These are phyloP conservation scores for Setaria italica DNA, from an alignment of 202 grass and related monocot genomes.

Conservation along the genomic window DNA sequence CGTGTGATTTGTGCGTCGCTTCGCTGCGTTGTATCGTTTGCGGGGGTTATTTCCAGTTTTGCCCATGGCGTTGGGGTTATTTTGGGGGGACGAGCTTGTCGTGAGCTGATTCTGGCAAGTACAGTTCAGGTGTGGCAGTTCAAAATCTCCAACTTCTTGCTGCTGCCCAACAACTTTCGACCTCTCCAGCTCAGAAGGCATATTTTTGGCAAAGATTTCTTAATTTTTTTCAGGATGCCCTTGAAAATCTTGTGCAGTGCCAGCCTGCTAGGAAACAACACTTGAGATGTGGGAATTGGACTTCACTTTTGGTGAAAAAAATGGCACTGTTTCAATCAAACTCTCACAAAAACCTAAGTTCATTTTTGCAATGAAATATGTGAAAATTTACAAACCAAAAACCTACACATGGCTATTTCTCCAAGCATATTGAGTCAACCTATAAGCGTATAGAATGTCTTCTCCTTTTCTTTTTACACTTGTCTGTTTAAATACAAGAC, in stretches of 20 bases:
- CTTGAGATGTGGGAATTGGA: not conserved
- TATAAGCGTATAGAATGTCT: too few species aligned
- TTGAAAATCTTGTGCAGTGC: not conserved
- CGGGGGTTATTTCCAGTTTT: conserved; percentile 28
- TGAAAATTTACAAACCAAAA: too few species aligned
- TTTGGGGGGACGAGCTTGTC: not conserved
- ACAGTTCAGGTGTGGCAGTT: conserved; percentile 31
- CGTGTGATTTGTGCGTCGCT: conserved; percentile 19
- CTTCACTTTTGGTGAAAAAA: not conserved
- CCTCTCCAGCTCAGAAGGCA: not conserved
- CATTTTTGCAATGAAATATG: not conserved
- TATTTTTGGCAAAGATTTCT: not conserved
- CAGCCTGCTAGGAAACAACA: not conserved
- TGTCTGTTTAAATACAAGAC: not conserved
- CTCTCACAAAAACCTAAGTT: not conserved
- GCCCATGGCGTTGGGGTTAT: not conserved
- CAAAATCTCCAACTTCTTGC: not conserved
- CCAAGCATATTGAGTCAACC: not conserved
- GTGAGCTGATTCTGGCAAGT: not conserved
- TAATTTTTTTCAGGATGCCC: not conserved
- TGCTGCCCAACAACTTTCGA: conserved; percentile 11
- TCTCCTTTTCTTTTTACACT: not conserved
- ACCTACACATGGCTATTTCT: not conserved
- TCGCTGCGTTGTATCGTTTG: not conserved
- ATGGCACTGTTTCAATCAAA: not conserved